Conservation (phyloP, 2,329 filamentous ascomycete species). For the Fusarium temperatum region DNA sequence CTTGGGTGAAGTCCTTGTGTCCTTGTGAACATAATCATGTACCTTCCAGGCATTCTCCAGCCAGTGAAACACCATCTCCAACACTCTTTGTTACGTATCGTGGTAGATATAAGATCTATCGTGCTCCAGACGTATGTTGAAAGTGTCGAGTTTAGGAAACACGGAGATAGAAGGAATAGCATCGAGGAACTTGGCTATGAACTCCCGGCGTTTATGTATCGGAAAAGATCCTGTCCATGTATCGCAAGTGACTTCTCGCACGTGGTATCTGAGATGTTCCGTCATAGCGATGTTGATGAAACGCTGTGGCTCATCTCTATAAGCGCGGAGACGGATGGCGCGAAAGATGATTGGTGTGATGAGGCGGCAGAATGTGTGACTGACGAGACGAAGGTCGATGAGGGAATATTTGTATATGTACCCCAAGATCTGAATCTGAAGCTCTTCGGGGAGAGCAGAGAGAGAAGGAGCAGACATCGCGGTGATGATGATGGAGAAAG, state of each 20-base stretch:
- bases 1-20: not conserved
- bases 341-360: not conserved
- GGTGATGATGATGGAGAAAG: not conserved
- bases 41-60: slow-evolving; percentile 4
- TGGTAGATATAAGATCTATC: not conserved
- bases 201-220: not conserved
- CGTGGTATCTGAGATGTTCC: not conserved
- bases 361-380: not conserved
- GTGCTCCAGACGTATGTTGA: slow-evolving; percentile 2
- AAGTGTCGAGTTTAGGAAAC: not conserved
- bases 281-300: not conserved
- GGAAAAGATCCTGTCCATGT: not conserved
- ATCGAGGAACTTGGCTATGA: not conserved
- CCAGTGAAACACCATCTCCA: slow-evolving; percentile 13
- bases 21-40: not conserved
- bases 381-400: not conserved
- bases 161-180: not conserved
- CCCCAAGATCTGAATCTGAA: not conserved
- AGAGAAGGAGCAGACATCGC: not conserved
- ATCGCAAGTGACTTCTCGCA: slow-evolving; percentile 16
- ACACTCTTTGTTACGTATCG: not conserved
- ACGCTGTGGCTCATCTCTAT: not conserved
- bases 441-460: not conserved
- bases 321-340: not conserved
- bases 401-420: not conserved